phyloP scores from a whole-genome alignment of 129 eudicot genomes.

The Glebionis coronaria region DNA sequence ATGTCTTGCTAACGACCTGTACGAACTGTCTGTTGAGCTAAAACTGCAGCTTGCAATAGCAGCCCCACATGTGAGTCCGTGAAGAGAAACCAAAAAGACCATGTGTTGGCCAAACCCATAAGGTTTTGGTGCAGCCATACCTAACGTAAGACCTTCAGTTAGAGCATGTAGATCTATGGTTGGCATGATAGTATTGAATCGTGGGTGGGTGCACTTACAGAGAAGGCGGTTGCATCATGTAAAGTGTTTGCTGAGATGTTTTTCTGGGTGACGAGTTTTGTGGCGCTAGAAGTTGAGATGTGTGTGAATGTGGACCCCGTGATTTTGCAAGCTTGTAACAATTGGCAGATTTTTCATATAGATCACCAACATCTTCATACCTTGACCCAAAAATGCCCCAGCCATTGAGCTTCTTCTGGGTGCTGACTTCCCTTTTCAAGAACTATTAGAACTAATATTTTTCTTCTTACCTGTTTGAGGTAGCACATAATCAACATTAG shows the following conservation, averaged over 20 bases:
- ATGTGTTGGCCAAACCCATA: constrained; percentile 86
- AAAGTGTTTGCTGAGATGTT: constrained; percentile 59
- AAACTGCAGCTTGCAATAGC: constrained; percentile 89
- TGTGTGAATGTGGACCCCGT: constrained; percentile 58
- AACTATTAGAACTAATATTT: no score
- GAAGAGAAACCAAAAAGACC: constrained; percentile 74
- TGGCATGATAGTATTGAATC: constrained; percentile 64
- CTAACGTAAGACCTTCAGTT: constrained; percentile 86
- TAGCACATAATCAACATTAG: no score
- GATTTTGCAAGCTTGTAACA: no score
- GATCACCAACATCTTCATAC: no score
- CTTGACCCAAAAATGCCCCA: no score
- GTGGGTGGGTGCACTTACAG: constrained; percentile 64
- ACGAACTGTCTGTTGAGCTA: constrained; percentile 92
- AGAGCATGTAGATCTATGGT: constrained; percentile 78
- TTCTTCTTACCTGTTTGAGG: no score
- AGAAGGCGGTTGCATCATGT: constrained; percentile 29
- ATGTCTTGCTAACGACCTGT: constrained; percentile 64
- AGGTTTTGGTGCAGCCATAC: constrained; percentile 96
- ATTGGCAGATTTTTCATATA: no score
- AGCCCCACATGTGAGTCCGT: constrained; percentile 87
- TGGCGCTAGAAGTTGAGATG: constrained; percentile 35
- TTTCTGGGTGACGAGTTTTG: constrained; percentile 46
- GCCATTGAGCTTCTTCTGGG: no score
- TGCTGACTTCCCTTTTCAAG: no score